Conservation (phyloP, 257 asterid species). For the Leptodermis oblonga region DNA sequence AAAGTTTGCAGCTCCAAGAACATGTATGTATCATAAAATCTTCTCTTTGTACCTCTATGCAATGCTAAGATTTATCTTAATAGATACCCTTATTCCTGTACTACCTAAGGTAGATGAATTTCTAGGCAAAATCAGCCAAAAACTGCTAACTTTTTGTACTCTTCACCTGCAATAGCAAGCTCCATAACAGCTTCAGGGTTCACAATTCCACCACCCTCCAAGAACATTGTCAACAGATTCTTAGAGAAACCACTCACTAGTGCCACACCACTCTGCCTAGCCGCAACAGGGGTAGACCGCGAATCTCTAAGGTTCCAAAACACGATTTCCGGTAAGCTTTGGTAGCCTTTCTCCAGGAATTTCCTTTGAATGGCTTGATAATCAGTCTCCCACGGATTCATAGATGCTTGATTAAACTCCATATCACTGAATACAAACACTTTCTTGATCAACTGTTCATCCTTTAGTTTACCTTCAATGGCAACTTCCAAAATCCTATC, state of each 20-base stretch:
- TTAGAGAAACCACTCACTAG: constrained; percentile 57
- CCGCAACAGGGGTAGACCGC: constrained; percentile 43
- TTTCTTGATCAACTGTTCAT: constrained; percentile 42
- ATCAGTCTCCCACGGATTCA: constrained; percentile 48
- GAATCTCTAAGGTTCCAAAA: constrained; percentile 65
- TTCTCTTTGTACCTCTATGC: no score
- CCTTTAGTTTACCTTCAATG: constrained; percentile 25
- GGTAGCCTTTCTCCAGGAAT: constrained; percentile 40
- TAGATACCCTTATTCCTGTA: no score
- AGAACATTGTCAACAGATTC: constrained; percentile 48
- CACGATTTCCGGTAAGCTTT: constrained; percentile 50
- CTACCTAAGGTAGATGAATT: no score
- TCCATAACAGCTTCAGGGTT: constrained; percentile 40
- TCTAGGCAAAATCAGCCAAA: constrained; percentile 21
- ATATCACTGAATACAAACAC: constrained; percentile 55
- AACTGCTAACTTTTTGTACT: constrained; percentile 44
- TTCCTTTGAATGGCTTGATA: constrained; percentile 48
- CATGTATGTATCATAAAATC: not conserved
- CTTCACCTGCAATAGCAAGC: constrained; percentile 42
- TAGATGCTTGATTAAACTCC: constrained; percentile 50
- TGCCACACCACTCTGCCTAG: constrained; percentile 47
- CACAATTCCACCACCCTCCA: constrained; percentile 41
- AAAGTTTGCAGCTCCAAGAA: not conserved
- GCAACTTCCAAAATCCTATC: constrained; percentile 44
- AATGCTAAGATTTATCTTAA: no score